Base-by-base conservation (phyloP, 2,329 filamentous ascomycete genomes). In the Colletotrichum eremochloae region DNA sequence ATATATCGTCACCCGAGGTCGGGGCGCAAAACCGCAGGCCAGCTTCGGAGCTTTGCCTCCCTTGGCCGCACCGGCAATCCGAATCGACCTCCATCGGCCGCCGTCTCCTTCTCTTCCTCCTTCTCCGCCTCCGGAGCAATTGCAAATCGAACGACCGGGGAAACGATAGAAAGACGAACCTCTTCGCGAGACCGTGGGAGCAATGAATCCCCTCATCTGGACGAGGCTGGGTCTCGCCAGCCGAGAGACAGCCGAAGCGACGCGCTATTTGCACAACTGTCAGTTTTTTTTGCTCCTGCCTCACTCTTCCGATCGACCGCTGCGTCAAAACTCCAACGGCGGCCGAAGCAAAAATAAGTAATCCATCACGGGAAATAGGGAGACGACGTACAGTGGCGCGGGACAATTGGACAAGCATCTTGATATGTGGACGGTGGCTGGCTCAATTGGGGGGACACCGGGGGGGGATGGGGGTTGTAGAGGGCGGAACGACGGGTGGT, bases 181-280 rank as follows among this genome's bases (percentile, higher is more conserved):
- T 87, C 88, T 86, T 81, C 89, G 86, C 75, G 88, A 88, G 77
- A 89, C 85, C 65, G 89, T 90, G 74, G 89, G 88, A 78, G 86
- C 87, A 78, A 90, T 88, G 81, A 90, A 90, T 79, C 84, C 84
- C 80, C 89, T 86, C 80, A 83, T 82, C 81, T 86, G 86, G 80
- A 83, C 82, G 77, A 84, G 79, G 77, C 82, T 84, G 66, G 69
- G 63, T 79, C 83, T 82, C 80, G 86, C 84, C 79, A 86, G 79
- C 80, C 86, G 82, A 81, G 84, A 83, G 81, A 85, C 82, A 80
- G 84, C 83, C 81, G 84, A 84, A 78, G 84, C 80, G 83, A 85
- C 85, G 85, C 84, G 84, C 86, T 85, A 42, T 70, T 73, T 40
- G 46, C 56, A n/a, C 29, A 42, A 18, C 40, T 48, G 63, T 68